These are phyloP conservation scores for Endotrypanum monterogeii DNA, from an alignment of 208 protist genomes.

Conservation along the genomic window DNA sequence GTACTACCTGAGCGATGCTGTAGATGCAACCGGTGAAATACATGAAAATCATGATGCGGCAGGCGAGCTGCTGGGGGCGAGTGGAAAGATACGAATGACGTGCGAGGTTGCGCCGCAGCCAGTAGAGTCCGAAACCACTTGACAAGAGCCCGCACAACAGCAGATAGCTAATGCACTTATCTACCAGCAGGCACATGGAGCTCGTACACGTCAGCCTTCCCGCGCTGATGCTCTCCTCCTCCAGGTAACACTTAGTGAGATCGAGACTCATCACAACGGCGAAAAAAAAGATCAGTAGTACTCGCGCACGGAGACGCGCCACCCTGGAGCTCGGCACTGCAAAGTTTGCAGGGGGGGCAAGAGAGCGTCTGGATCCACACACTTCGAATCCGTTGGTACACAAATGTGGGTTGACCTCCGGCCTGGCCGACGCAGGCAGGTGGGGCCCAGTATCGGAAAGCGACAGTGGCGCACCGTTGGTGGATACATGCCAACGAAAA, in stretches of 20 bases:
- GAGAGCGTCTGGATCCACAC: background rate
- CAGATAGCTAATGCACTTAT: constrained; percentile 32
- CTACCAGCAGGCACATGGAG: constrained; percentile 33
- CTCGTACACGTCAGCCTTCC: constrained; percentile 34
- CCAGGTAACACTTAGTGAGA: constrained; percentile 30
- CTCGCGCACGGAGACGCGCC: constrained; percentile 43
- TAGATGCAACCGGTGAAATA: constrained; percentile 67
- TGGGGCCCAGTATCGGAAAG: background rate
- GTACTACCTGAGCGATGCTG: constrained; percentile 48
- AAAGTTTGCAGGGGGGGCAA: background rate
- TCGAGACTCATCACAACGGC: constrained; percentile 38
- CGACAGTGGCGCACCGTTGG: background rate
- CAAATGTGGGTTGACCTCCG: background rate
- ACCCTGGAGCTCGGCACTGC: constrained; percentile 18
- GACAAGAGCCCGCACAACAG: constrained; percentile 57
- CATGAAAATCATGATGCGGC: constrained; percentile 83
- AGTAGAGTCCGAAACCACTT: constrained; percentile 50
- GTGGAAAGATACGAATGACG: constrained; percentile 69
- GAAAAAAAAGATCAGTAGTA: constrained; percentile 33
- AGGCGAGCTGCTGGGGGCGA: constrained; percentile 77
- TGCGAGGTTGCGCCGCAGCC: constrained; percentile 59
- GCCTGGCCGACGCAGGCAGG: background rate
- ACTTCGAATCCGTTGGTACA: background rate
- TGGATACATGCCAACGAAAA: constrained; percentile 25
- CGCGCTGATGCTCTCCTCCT: constrained; percentile 36